phyloP scores from a whole-genome alignment of 2,329 filamentous ascomycete genomes.

The Endocalyx cinctus region DNA sequence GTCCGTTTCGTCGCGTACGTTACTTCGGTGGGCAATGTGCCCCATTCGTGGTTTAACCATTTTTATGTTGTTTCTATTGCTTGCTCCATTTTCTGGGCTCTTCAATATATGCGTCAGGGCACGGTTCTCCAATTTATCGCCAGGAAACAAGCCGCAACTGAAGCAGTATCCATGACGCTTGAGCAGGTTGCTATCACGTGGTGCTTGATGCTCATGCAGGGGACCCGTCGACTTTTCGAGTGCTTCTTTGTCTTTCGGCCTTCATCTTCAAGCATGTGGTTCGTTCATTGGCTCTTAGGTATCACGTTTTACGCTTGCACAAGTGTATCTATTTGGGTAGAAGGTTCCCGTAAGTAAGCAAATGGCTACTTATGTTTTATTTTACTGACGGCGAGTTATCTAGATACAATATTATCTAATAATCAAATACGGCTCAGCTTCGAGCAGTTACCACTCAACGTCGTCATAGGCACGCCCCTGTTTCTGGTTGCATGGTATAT shows the following conservation, averaged over 20 bases:
- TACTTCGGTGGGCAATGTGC: constrained; percentile 54
- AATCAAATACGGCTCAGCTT: constrained; percentile 14
- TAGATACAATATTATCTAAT: no score
- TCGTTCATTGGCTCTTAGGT: constrained; percentile 77
- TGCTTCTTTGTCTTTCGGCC: constrained; percentile 60
- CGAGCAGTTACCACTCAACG: constrained; percentile 39
- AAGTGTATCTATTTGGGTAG: constrained; percentile 76
- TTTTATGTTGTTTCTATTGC: constrained; percentile 74
- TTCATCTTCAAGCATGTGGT: constrained; percentile 75
- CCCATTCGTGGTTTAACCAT: constrained; percentile 84
- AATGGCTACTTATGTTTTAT: no score
- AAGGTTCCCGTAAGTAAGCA: constrained; percentile 62
- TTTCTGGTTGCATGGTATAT: constrained; percentile 67
- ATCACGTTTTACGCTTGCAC: constrained; percentile 71
- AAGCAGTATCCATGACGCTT: constrained; percentile 46
- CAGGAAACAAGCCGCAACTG: constrained; percentile 28
- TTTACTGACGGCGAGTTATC: no score
- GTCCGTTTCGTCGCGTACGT: constrained; percentile 25
- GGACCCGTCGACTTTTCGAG: constrained; percentile 71
- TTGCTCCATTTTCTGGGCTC: constrained; percentile 70
- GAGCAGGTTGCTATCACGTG: constrained; percentile 63
- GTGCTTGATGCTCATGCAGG: constrained; percentile 72
- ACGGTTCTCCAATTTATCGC: constrained; percentile 44
- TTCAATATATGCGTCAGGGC: constrained; percentile 56
- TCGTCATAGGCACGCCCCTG: constrained; percentile 51